phyloP scores from a whole-genome alignment of 257 asterid species.

The Plectranthus barbatus region DNA sequence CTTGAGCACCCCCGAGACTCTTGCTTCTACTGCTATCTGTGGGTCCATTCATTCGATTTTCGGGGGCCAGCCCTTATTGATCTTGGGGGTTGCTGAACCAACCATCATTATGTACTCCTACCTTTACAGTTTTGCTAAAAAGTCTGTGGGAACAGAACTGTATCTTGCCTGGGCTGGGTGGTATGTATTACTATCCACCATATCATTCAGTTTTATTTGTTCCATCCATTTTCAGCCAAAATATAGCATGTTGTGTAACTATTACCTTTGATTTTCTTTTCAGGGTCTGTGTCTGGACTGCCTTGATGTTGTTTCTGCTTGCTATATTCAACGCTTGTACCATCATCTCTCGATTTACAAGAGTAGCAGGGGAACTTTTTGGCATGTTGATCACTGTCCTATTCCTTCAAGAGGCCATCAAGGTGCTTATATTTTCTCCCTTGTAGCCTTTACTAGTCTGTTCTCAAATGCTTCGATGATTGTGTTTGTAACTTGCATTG shows the following conservation, averaged over 20 bases:
- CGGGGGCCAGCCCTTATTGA: conserved; percentile 86
- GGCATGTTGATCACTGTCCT: conserved; percentile 88
- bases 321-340: conserved; percentile 75
- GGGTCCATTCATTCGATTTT: conserved; percentile 73
- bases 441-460: not conserved
- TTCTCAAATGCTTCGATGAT: not conserved
- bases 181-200: conserved; percentile 26
- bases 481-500: not conserved
- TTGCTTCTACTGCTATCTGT: conserved; percentile 77
- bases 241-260: not conserved
- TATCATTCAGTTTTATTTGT: not conserved
- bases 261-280: not conserved
- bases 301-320: conserved; percentile 60
- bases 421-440: conserved; percentile 29
- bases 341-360: conserved; percentile 67
- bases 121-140: conserved; percentile 50
- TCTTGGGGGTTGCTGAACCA: conserved; percentile 94
- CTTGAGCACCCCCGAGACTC: conserved; percentile 79
- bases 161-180: conserved; percentile 95
- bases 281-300: conserved; percentile 94
- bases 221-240: too few relatives aligned
- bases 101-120: conserved; percentile 87
- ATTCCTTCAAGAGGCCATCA: conserved; percentile 82
- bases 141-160: conserved; percentile 49
- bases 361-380: conserved; percentile 87